These are phyloP conservation scores for Chimonanthus salicifolius DNA, from an alignment of 164 flowering plant genomes.

Conservation along the genomic window DNA sequence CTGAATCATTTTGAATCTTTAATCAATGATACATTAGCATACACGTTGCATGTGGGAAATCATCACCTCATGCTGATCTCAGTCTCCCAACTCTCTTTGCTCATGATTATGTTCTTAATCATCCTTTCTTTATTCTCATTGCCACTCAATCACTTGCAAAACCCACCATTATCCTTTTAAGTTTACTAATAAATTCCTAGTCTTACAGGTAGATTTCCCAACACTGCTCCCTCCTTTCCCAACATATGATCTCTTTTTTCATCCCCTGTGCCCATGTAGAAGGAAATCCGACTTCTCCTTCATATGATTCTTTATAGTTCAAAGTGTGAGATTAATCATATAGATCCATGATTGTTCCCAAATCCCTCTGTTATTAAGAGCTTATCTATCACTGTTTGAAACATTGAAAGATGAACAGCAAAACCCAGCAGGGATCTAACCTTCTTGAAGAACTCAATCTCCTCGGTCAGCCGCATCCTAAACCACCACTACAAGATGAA, in stretches of 20 bases:
- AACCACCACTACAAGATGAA: background rate
- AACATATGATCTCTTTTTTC: background rate
- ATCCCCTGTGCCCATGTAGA: background rate
- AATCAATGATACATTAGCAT: background rate
- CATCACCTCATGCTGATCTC: background rate
- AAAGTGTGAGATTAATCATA: slow-evolving; percentile 1
- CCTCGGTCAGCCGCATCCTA: background rate
- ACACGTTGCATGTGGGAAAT: background rate
- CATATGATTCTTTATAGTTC: background rate
- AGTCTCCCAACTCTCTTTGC: background rate
- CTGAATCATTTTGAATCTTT: too few relatives aligned
- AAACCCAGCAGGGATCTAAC: background rate
- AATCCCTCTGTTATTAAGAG: background rate
- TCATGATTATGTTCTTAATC: slow-evolving; percentile 1
- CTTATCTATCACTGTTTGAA: background rate
- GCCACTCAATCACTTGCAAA: background rate
- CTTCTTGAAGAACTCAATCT: slow-evolving; percentile 2
- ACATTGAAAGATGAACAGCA: background rate
- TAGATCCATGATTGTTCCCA: background rate
- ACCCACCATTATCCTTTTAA: background rate
- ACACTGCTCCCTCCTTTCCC: background rate
- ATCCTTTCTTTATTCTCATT: background rate
- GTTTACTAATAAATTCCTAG: background rate
- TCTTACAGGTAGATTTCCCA: background rate
- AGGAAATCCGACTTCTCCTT: background rate